phyloP scores from a whole-genome alignment of 768 basidiomycete genomes.

The Kwoniella mangroviensis region DNA sequence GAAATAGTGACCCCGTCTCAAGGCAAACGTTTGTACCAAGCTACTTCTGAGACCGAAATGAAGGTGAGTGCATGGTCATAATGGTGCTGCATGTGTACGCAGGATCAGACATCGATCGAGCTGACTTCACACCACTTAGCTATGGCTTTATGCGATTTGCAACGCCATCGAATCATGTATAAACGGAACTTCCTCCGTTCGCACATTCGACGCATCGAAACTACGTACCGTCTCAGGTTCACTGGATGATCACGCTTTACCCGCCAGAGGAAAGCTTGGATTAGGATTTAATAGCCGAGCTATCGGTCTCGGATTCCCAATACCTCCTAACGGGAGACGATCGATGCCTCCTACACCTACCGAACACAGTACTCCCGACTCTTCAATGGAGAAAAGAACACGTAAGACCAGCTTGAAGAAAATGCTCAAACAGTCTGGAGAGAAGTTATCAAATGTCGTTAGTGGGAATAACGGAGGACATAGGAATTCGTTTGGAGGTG shows the following conservation, averaged over 20 bases:
- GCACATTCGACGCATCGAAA: constrained; percentile 50
- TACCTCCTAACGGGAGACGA: constrained; percentile 17
- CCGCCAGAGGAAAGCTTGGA: constrained; percentile 30
- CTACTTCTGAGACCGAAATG: constrained; percentile 54
- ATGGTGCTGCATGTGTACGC: constrained; percentile 8
- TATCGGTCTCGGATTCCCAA: constrained; percentile 30
- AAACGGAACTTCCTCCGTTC: constrained; percentile 54
- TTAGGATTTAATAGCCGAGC: constrained; percentile 26
- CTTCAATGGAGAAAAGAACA: constrained; percentile 24
- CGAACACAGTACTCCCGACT: background rate
- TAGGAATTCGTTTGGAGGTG: constrained; percentile 25
- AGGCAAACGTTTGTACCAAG: constrained; percentile 55
- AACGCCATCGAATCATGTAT: constrained; percentile 57
- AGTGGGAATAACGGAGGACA: constrained; percentile 14
- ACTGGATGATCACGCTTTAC: constrained; percentile 49
- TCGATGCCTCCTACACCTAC: constrained; percentile 38
- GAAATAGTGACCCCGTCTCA: constrained; percentile 56
- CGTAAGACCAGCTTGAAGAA: constrained; percentile 49
- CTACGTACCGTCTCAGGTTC: constrained; percentile 46
- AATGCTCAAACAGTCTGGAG: constrained; percentile 38
- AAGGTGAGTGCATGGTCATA: constrained; percentile 33
- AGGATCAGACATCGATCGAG: background rate
- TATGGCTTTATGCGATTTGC: constrained; percentile 56
- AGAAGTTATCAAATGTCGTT: constrained; percentile 37
- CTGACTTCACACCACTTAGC: constrained; percentile 20